Evolutionary conservation across 78 protist species (phyloP), one percentile per base, ranked within the genome.

Genomic region (Bigelowiella natans): DNA sequence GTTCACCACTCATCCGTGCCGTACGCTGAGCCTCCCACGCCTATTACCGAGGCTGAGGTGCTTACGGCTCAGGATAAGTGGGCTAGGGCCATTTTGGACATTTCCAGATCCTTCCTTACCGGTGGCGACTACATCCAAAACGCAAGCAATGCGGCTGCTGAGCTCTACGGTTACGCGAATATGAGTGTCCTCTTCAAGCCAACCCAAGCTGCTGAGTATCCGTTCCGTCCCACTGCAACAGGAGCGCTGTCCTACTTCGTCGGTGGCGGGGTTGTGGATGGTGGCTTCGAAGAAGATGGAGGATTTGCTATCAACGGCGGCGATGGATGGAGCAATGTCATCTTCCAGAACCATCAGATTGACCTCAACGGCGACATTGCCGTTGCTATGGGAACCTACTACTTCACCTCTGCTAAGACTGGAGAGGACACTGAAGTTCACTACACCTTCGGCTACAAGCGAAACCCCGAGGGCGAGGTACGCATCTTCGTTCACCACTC

Each of bases 401-500:
- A 29, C 36, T 84, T 84, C 87, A 84, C 87, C 38, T 1, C 3
- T 11, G 87, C 87, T 28, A 84, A 1, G 34, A 84, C 38, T 1
- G 30, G 30, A 3, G 30, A 84, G 31, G 2, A 18, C 31, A 31
- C 36, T 30, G 37, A 1, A 1, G 87, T 84, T 26, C 40, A 84
- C 40, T 84, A 84, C 87, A 84, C 87, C 36, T 84, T 84, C 18
- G 87, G 87, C 87, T 84, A 84, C 87, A 26, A 31, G 38, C 36
- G 37, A 39, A 26, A 0, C 87, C 1, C n/a, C 36, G 87, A 7
- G 40, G 87, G 87, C 38, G 37, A 84, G 34, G 30, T 84, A 1
- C 87, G 87, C 38, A 84, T 84, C 87, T 84, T 84, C 87, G 40
- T 84, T 1, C 87, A 84, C 1, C 87, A 84, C 87, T 84, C 87